Percentiles rank a stretch among this genome's conserved stretches.
Evolutionary conservation across 2,329 filamentous ascomycete genomes (phyloP).

Genomic region (Colletotrichum sp.): DNA sequence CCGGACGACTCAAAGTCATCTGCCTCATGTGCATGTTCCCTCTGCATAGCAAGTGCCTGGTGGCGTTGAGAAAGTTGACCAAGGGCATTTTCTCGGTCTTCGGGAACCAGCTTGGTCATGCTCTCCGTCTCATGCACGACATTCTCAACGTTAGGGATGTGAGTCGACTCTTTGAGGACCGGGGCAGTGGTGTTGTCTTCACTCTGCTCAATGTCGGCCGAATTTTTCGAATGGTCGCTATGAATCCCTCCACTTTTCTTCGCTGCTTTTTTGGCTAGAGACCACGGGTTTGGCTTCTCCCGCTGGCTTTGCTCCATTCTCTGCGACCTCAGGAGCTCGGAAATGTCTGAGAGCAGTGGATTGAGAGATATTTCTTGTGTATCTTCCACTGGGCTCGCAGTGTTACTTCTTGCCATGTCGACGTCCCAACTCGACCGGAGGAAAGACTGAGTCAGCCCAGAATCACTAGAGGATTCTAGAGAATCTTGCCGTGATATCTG

Average conservation of each 20-base stretch:
- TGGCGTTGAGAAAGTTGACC: neutral
- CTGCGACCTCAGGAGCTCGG: neutral
- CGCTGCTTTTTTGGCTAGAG: slow-evolving; percentile 2
- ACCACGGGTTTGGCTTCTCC: slow-evolving; percentile 16
- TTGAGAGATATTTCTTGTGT: neutral
- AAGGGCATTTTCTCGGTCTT: neutral
- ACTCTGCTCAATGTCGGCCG: neutral
- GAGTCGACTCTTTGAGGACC: neutral
- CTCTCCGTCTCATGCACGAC: neutral
- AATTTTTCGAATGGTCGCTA: neutral
- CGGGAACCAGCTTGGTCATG: neutral
- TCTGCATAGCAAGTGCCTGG: neutral
- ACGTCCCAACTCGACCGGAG: slow-evolving; percentile 6
- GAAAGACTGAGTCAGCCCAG: neutral
- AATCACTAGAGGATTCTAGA: neutral
- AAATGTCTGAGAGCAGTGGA: neutral
- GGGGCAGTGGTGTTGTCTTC: neutral
- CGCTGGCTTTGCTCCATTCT: neutral
- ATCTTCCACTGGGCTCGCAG: neutral
- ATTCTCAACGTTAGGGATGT: neutral
- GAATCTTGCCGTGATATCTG: neutral
- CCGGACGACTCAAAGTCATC: neutral
- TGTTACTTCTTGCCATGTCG: neutral
- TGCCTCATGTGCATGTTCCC: neutral
- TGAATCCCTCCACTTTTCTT: neutral